These are phyloP conservation scores for Aspergillus funiculosus DNA, from an alignment of 495 filamentous ascomycete genomes.

Conservation along the genomic window DNA sequence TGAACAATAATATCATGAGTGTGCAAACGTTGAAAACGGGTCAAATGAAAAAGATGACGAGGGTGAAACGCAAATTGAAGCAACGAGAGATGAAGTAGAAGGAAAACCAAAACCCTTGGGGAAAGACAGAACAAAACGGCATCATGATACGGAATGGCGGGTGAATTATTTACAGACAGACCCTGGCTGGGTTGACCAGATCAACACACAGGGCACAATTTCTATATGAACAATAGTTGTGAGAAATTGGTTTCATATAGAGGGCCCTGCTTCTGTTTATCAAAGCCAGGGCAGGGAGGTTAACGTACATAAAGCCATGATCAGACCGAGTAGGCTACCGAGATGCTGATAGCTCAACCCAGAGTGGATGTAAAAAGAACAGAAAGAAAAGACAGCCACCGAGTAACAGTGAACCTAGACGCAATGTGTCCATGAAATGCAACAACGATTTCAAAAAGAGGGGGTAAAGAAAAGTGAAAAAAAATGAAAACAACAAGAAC, in stretches of 20 bases:
- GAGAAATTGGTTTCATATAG: conserved; percentile 51
- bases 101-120: conserved; percentile 1
- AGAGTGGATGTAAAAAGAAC: conserved; percentile 33
- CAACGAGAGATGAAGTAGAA: conserved; percentile 11
- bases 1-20: conserved; percentile 13
- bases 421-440: conserved; percentile 33
- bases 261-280: conserved; percentile 41
- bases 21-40: conserved; percentile 13
- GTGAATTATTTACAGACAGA: conserved; percentile 37
- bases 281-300: conserved; percentile 50
- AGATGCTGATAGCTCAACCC: conserved; percentile 35
- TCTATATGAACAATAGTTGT: conserved; percentile 46
- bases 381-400: conserved; percentile 32
- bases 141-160: conserved; percentile 27
- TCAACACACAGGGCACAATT: conserved; percentile 32
- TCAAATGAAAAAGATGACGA: conserved; percentile 10
- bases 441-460: conserved; percentile 27
- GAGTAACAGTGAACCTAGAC: conserved; percentile 24
- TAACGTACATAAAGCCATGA: conserved; percentile 79
- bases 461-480: conserved; percentile 21
- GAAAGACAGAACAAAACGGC: conserved; percentile 18
- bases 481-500: conserved; percentile 16
- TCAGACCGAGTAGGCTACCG: conserved; percentile 58
- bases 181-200: conserved; percentile 23
- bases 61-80: conserved; percentile 8